These are phyloP conservation scores for Malus hybrid DNA, from an alignment of 331 rosid genomes.

Conservation along the genomic window DNA sequence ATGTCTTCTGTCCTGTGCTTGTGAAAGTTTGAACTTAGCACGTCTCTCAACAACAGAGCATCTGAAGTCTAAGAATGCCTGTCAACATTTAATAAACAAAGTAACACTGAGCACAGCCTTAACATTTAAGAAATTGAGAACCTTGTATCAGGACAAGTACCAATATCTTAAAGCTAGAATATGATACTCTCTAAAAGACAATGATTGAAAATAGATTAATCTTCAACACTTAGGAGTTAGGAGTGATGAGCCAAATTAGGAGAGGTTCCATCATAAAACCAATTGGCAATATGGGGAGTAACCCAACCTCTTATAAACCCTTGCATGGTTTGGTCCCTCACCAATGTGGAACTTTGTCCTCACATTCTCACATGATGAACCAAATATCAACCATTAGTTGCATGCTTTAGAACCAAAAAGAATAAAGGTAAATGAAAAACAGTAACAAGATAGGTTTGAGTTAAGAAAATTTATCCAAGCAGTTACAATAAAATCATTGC, in stretches of 20 bases:
- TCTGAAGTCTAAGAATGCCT: constrained; percentile 91
- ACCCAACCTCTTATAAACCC: no score
- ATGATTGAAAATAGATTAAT: not conserved
- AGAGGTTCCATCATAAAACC: no score
- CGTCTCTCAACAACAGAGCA: constrained; percentile 90
- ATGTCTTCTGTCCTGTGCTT: constrained; percentile 79
- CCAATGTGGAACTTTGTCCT: no score
- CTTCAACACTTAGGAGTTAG: not conserved
- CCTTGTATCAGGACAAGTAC: not conserved
- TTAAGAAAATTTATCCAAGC: not conserved
- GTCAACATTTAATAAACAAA: constrained; percentile 11
- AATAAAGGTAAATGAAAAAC: not conserved
- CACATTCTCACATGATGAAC: no score
- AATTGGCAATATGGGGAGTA: no score
- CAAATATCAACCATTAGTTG: not conserved
- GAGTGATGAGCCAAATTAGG: not conserved
- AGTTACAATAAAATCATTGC: not conserved
- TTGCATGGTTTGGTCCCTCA: no score
- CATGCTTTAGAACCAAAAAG: not conserved
- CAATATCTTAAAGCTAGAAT: not conserved
- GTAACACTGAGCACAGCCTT: not conserved
- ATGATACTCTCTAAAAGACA: not conserved
- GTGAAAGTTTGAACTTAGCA: constrained; percentile 75
- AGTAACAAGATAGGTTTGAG: not conserved
- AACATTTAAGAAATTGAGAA: not conserved